Conservation (phyloP, 164 flowering plant genomes). For the Liquidambar formosana region DNA sequence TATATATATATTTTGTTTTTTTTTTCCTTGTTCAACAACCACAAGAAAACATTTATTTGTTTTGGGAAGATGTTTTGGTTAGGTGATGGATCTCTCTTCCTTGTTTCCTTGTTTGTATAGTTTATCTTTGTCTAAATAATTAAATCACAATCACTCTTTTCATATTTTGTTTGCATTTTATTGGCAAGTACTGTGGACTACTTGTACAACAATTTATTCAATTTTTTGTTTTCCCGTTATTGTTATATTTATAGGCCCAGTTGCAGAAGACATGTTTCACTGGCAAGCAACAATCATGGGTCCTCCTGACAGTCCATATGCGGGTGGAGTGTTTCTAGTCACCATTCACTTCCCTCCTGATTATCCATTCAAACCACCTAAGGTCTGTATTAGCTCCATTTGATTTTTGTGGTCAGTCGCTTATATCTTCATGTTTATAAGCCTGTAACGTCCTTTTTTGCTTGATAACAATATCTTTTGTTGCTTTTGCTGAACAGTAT, state of each 20-base stretch:
- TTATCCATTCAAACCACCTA: slow-evolving; percentile 71
- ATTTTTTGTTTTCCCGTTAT: not conserved
- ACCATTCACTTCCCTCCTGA: slow-evolving; percentile 65
- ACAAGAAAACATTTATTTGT: no score
- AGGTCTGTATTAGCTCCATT: slow-evolving; percentile 31
- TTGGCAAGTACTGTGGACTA: not conserved
- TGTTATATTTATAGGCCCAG: slow-evolving; percentile 42
- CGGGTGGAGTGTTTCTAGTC: slow-evolving; percentile 65
- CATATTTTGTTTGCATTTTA: not conserved
- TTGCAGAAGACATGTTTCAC: slow-evolving; percentile 54
- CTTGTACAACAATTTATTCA: not conserved
- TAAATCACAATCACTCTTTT: no score
- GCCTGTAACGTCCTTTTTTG: not conserved
- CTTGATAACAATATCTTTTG: not conserved
- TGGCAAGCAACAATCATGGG: slow-evolving; percentile 57
- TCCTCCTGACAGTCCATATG: slow-evolving; percentile 49
- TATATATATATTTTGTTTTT: no score
- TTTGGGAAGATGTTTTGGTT: no score
- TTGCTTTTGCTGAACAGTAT: no score
- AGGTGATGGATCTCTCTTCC: no score
- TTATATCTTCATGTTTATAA: not conserved
- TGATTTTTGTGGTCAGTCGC: not conserved
- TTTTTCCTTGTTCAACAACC: no score
- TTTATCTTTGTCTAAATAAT: no score
- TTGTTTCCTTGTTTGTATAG: no score